These are phyloP conservation scores for Lactarius quietus DNA, from an alignment of 768 basidiomycete species.

Conservation along the genomic window DNA sequence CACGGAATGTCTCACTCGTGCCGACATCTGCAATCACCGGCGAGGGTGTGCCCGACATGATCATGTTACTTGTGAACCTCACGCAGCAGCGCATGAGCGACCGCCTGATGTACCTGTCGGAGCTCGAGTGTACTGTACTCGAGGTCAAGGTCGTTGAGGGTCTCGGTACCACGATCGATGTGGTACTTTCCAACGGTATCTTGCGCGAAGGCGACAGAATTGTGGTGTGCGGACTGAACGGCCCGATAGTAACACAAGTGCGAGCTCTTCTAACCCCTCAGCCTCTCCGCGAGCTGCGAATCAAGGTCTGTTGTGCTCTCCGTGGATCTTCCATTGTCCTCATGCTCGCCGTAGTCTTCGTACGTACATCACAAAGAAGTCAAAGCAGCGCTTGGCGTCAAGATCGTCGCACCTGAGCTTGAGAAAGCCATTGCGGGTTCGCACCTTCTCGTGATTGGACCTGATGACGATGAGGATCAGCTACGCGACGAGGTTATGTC, in stretches of 20 bases:
- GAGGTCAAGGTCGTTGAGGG: conserved; percentile 99
- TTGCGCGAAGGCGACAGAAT: conserved; percentile 90
- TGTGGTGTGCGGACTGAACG: conserved; percentile 95
- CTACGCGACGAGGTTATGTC: conserved; percentile 95
- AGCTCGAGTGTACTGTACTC: conserved; percentile 95
- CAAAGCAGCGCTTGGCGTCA: conserved; percentile 95
- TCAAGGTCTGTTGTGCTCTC: conserved; percentile 64
- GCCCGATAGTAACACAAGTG: conserved; percentile 93
- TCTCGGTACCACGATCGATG: conserved; percentile 95
- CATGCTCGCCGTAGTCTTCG: conserved; percentile 55
- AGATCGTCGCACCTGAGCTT: conserved; percentile 90
- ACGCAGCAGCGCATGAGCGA: conserved; percentile 98
- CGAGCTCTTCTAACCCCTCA: conserved; percentile 95
- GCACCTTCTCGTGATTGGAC: conserved; percentile 84
- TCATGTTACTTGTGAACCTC: conserved; percentile 95
- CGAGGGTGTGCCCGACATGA: conserved; percentile 99
- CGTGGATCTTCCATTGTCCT: conserved; percentile 5
- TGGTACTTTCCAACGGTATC: conserved; percentile 92
- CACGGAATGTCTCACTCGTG: conserved; percentile 90
- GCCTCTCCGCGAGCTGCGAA: conserved; percentile 89
- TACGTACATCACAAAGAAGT: conserved; percentile 98
- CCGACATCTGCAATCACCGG: conserved; percentile 98
- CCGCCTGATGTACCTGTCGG: conserved; percentile 95
- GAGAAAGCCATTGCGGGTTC: conserved; percentile 99
- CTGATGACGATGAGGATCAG: conserved; percentile 96